These are phyloP conservation scores for Akanthomyces lecanii DNA, from an alignment of 2,329 filamentous ascomycete genomes.

Conservation along the genomic window DNA sequence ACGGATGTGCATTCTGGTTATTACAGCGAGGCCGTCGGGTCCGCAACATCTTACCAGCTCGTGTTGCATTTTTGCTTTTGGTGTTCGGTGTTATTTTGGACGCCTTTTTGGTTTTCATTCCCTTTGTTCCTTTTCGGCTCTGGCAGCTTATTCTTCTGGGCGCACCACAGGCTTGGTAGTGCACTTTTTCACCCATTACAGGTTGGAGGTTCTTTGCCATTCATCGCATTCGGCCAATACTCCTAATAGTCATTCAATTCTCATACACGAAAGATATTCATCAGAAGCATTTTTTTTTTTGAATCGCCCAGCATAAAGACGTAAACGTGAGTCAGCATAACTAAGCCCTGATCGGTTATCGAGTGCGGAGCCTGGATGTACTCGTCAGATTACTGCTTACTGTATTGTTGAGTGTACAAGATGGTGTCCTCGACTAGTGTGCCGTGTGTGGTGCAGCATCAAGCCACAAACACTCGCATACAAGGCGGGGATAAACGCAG, in stretches of 20 bases:
- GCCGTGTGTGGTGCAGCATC: background rate
- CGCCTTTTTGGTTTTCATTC: background rate
- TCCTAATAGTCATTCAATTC: constrained; percentile 3
- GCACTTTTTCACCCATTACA: background rate
- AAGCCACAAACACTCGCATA: background rate
- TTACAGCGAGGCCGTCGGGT: background rate
- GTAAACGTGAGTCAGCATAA: background rate
- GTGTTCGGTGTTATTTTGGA: background rate
- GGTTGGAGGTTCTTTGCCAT: background rate
- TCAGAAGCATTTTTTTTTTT: background rate
- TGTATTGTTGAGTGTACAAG: background rate
- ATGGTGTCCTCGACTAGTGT: background rate
- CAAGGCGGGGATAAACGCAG: background rate
- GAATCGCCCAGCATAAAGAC: background rate
- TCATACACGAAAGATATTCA: background rate
- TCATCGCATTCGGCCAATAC: background rate
- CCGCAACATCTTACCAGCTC: background rate
- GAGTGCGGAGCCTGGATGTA: background rate
- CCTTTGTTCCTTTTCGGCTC: background rate
- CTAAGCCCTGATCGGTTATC: background rate
- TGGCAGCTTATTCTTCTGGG: background rate
- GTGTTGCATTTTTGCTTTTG: background rate
- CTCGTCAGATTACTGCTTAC: constrained; percentile 15
- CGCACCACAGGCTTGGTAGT: constrained; percentile 8
- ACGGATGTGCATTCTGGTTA: background rate